phyloP scores from a whole-genome alignment of 768 basidiomycete species.

The Suillus subluteus region DNA sequence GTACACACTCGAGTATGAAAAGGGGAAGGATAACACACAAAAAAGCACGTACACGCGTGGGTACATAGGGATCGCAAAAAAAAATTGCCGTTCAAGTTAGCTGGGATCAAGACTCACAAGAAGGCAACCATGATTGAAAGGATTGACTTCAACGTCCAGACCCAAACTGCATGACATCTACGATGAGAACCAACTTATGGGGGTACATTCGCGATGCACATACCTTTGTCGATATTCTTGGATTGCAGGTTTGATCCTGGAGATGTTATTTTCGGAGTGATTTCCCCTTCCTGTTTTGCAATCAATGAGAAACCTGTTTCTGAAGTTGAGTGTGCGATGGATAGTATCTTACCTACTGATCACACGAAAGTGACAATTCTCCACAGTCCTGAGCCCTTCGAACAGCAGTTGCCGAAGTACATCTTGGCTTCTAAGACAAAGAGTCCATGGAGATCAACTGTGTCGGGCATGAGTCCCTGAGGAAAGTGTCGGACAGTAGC shows the following conservation, averaged over 20 bases:
- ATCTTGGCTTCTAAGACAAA: constrained; percentile 88
- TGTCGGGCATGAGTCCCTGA: constrained; percentile 48
- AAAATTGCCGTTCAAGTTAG: background rate
- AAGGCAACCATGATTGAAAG: constrained; percentile 77
- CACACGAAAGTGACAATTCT: constrained; percentile 59
- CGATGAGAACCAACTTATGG: no score
- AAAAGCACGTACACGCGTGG: background rate
- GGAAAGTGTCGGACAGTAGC: background rate
- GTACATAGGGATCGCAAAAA: background rate
- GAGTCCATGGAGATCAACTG: constrained; percentile 83
- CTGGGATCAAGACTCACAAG: constrained; percentile 48
- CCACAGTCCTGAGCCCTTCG: constrained; percentile 59
- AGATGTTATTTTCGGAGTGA: constrained; percentile 70
- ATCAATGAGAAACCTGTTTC: background rate
- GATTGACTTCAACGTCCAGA: constrained; percentile 71
- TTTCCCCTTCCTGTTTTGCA: constrained; percentile 67
- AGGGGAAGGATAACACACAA: background rate
- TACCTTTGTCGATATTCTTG: constrained; percentile 79
- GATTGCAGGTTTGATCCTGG: constrained; percentile 88
- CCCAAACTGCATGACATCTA: constrained; percentile 46
- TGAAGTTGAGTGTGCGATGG: background rate
- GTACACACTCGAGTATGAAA: background rate
- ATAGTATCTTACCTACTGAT: constrained; percentile 71
- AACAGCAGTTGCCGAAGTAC: constrained; percentile 67
- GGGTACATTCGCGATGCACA: constrained; percentile 18